These are phyloP conservation scores for Aureobasidium leucospermi DNA, from an alignment of 2,329 filamentous ascomycete species.

Conservation along the genomic window DNA sequence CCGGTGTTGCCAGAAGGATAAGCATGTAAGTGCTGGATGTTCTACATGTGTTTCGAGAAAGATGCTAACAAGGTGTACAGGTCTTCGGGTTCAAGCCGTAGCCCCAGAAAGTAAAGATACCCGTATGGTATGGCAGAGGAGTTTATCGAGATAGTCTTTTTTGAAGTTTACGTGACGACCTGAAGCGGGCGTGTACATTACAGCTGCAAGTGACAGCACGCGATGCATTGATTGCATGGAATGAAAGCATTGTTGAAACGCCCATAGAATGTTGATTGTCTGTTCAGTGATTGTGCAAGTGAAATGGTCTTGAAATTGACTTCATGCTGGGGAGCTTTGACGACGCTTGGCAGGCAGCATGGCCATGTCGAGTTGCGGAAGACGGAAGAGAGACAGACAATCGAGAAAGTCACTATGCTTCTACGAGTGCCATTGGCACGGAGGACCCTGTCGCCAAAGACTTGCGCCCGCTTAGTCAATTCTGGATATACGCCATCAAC, in stretches of 20 bases:
- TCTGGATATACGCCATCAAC: constrained; percentile 22
- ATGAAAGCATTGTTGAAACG: neutral
- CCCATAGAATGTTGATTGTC: neutral
- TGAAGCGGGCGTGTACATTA: constrained; percentile 10
- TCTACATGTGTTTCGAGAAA: neutral
- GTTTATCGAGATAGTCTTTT: neutral
- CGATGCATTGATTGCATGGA: constrained; percentile 13
- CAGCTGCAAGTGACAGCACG: constrained; percentile 8
- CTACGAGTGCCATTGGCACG: constrained; percentile 32
- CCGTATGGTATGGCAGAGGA: neutral
- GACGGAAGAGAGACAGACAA: neutral
- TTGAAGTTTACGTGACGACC: neutral
- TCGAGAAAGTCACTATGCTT: constrained; percentile 27
- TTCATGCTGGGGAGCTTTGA: constrained; percentile 6
- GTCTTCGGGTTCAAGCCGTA: constrained; percentile 35
- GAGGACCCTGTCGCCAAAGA: constrained; percentile 23
- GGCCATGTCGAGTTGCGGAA: constrained; percentile 4
- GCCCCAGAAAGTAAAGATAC: constrained; percentile 20
- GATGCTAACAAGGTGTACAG: constrained; percentile 23
- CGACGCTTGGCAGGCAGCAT: constrained; percentile 3
- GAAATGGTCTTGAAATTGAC: neutral
- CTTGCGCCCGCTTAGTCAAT: constrained; percentile 24
- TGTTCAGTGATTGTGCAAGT: neutral
- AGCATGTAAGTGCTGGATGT: constrained; percentile 69
- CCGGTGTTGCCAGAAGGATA: constrained; percentile 79